Conservation (phyloP, 164 flowering plant species). For the Chloranthus sessilifolius region DNA sequence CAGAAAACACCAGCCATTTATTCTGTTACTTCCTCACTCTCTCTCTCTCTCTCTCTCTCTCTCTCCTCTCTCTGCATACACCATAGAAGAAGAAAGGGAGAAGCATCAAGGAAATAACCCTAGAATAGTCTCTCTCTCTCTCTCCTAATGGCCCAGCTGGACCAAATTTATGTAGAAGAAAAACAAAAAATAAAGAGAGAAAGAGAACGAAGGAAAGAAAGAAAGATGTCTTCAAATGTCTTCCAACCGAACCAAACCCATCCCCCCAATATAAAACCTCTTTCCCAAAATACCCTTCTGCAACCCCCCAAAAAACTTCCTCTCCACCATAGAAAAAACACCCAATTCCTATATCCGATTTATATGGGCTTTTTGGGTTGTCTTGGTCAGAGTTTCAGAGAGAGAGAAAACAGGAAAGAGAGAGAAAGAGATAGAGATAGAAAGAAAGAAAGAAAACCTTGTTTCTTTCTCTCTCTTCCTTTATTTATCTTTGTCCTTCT, state of each 20-base stretch:
- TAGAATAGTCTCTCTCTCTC: slow-evolving; percentile 10
- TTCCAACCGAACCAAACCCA: slow-evolving; percentile 24
- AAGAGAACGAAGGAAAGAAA: slow-evolving; percentile 14
- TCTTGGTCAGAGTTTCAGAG: slow-evolving; percentile 61
- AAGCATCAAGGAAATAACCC: slow-evolving; percentile 12
- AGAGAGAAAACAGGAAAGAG: slow-evolving; percentile 41
- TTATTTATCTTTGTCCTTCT: slow-evolving; percentile 7
- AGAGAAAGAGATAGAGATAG: slow-evolving; percentile 39
- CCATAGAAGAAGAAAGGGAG: slow-evolving; percentile 15
- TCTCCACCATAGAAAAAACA: slow-evolving; percentile 13
- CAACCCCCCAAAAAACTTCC: slow-evolving; percentile 46
- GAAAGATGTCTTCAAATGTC: slow-evolving; percentile 46
- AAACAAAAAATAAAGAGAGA: slow-evolving; percentile 17
- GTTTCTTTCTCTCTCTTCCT: slow-evolving; percentile 12
- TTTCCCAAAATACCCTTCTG: slow-evolving; percentile 71
- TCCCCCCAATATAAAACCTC: too few relatives aligned
- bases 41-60: slow-evolving; percentile 3
- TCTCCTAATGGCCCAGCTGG: slow-evolving; percentile 49
- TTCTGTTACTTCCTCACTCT: slow-evolving; percentile 9
- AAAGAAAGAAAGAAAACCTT: slow-evolving; percentile 34
- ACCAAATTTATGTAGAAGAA: slow-evolving; percentile 35
- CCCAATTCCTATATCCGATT: slow-evolving; percentile 35
- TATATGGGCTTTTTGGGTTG: slow-evolving; percentile 51
- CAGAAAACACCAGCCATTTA: slow-evolving; percentile 14
- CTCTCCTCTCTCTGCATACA: background rate